A percentile compares a stretch with the other conserved stretches of the same genome.
Conservation (phyloP, 164 flowering plant species). For the Magnolia sinica region DNA sequence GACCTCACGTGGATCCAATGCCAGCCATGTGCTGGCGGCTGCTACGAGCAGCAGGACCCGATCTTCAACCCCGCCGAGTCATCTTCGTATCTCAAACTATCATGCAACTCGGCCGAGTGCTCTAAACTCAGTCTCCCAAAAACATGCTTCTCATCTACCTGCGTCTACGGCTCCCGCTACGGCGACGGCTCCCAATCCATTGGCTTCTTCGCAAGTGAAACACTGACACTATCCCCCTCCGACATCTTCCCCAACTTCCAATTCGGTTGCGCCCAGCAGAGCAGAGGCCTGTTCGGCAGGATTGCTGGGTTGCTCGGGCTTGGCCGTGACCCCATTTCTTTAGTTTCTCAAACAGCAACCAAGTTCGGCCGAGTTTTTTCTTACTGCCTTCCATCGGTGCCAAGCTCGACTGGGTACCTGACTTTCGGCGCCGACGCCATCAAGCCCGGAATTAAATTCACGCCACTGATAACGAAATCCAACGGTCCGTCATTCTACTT, state of each 20-base stretch:
- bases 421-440: constrained; percentile 12
- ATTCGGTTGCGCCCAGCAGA: constrained; percentile 76
- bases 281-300: constrained; percentile 68
- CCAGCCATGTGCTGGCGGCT: constrained; percentile 60
- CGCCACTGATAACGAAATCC: constrained; percentile 6
- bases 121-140: constrained; percentile 45
- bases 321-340: constrained; percentile 59
- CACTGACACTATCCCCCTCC: constrained; percentile 29
- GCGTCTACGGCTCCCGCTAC: constrained; percentile 58
- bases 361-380: constrained; percentile 72
- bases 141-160: constrained; percentile 36
- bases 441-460: not conserved
- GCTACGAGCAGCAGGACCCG: constrained; percentile 71
- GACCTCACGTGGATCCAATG: constrained; percentile 94
- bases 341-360: constrained; percentile 54
- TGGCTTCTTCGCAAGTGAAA: constrained; percentile 58
- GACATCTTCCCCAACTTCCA: constrained; percentile 23
- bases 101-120: constrained; percentile 63
- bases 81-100: constrained; percentile 44
- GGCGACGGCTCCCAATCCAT: constrained; percentile 61
- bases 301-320: constrained; percentile 77
- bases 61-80: constrained; percentile 61
- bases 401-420: constrained; percentile 12
- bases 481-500: constrained; percentile 12
- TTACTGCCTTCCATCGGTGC: constrained; percentile 63